These are phyloP conservation scores for Auxenochlorella pyrenoidosa DNA, from an alignment of 139 green algal species.

Conservation along the genomic window DNA sequence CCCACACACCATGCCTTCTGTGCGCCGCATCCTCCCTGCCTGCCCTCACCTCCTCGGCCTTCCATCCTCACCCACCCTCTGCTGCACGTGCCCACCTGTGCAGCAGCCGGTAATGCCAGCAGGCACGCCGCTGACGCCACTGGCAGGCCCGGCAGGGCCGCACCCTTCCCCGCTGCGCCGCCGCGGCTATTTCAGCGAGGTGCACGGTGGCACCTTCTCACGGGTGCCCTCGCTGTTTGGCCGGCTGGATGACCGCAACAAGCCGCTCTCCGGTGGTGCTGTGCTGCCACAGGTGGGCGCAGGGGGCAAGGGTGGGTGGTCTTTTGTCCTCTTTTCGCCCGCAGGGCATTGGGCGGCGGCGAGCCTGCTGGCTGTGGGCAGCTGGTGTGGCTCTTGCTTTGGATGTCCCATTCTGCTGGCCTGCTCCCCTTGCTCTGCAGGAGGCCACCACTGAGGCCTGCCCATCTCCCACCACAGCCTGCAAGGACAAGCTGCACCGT, in stretches of 20 bases:
- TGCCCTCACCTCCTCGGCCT: background rate
- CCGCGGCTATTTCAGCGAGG: slow-evolving; percentile 35
- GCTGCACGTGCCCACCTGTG: background rate
- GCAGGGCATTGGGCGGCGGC: background rate
- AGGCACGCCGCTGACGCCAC: slow-evolving; percentile 27
- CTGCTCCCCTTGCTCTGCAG: slow-evolving; percentile 2
- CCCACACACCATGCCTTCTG: too few relatives aligned
- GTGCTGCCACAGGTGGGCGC: slow-evolving; percentile 12
- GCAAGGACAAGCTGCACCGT: slow-evolving; percentile 40
- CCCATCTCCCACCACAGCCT: slow-evolving; percentile 37
- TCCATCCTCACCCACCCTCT: background rate
- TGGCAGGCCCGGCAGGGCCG: background rate
- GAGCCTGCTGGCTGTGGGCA: background rate
- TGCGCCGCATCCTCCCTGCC: background rate
- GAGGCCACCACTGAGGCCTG: background rate
- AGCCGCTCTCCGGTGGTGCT: background rate
- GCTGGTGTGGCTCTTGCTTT: background rate
- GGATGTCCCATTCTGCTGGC: background rate
- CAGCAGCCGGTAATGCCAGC: slow-evolving; percentile 7
- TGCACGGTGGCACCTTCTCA: slow-evolving; percentile 19
- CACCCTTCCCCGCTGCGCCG: slow-evolving; percentile 26
- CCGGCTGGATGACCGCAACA: slow-evolving; percentile 5
- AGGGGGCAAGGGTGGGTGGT: background rate
- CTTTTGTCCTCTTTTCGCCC: background rate
- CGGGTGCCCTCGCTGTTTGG: slow-evolving; percentile 42